Evolutionary conservation across 108 stramenopile species (phyloP), one percentile per base, ranked within the genome.

Genomic region (Thalassiosira profunda): DNA sequence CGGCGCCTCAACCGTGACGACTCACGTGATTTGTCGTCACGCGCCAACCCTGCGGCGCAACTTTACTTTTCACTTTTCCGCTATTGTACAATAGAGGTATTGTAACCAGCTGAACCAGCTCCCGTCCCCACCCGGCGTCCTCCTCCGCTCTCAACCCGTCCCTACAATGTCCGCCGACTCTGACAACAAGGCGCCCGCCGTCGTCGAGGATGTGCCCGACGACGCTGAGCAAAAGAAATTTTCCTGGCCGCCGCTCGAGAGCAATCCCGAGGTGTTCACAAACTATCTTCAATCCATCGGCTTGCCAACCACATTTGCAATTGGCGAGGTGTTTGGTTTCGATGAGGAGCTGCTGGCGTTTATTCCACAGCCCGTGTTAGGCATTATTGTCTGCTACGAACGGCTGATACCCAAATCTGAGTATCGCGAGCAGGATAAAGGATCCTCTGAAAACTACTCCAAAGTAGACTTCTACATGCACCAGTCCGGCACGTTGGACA

Each of bases 221-320:
- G 46, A 51, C 2, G 12, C 15, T 37, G 9, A 34, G 15, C 24
- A 72, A 5, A 53, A 79, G 12, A 53, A 77, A 69, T 85, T 85
- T 57, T 60, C 74, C 9, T 85, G 84, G 84, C 84, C 84, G 3
- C 84, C 84, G n/a, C 65, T 85, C 4, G 84, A 85, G 67, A 79
- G 77, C 47, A 79, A 85, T 43, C 84, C 84, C 2, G 76, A 79
- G 45, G 78, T 85, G 8, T 80, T 85, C 44, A 63, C 81, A 1
- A 34, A 79, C 8, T 85, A 85, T 42, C 74, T 85, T 34, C 59
- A 67, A 26, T 74, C 65, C 47, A 63, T 85, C 18, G 84, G 84
- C 17, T 59, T 85, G 11, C 42, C 84, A 3, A 35, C 52, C 6
- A 30, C 42, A 18, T 85, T 70, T 47, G 60, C 59, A 34, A 76